Evolutionary conservation across 345 rosid species (phyloP).

Genomic region (Bretschneidera sinensis): DNA sequence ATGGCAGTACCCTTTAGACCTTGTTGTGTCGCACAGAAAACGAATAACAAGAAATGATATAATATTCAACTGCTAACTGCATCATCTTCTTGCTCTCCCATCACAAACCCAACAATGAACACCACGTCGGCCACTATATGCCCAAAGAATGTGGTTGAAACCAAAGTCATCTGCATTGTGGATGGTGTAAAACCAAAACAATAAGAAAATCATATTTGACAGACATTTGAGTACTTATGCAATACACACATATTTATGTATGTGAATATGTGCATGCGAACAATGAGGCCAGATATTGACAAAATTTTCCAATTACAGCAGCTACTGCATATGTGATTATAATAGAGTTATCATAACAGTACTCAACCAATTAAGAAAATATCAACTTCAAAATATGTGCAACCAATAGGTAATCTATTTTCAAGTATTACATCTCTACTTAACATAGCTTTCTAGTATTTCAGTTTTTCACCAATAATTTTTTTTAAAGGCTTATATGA

Average conservation of each 20-base stretch:
- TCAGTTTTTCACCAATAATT: not conserved
- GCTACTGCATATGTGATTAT: not conserved
- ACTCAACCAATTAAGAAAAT: not conserved
- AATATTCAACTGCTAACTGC: not conserved
- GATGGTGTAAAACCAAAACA: not conserved
- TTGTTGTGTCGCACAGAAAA: not conserved
- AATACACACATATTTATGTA: not conserved
- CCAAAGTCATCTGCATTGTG: slow-evolving; percentile 85
- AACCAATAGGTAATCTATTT: not conserved
- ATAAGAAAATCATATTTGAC: slow-evolving; percentile 2
- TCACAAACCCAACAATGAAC: slow-evolving; percentile 99
- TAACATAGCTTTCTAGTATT: too few species aligned
- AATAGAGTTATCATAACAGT: not conserved
- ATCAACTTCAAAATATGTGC: not conserved
- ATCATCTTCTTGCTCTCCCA: slow-evolving; percentile 82
- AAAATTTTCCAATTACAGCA: too few species aligned
- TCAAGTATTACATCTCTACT: not conserved
- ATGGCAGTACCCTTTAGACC: slow-evolving; percentile 8
- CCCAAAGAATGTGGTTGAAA: slow-evolving; percentile 90
- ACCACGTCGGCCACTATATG: slow-evolving; percentile 91
- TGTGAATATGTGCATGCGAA: too few species aligned
- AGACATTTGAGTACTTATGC: not conserved
- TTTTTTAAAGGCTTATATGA: not conserved
- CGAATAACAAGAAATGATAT: not conserved
- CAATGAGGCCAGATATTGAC: not conserved